Conservation (phyloP, 352 stramenopile species). For the Phytophthora crassamura region DNA sequence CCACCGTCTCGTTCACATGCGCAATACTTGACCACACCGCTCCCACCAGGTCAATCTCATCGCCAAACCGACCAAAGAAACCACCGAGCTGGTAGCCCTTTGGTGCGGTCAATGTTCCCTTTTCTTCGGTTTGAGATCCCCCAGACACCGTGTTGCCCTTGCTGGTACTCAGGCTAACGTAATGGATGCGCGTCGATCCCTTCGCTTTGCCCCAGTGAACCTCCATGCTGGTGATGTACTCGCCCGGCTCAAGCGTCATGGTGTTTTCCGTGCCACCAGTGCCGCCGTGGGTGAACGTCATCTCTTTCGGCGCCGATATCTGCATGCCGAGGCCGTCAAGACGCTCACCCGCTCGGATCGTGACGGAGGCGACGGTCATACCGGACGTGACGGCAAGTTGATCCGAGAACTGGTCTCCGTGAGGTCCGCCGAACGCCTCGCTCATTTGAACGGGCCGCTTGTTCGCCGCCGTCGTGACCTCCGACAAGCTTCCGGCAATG, state of each 20-base stretch:
- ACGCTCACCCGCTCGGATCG: conserved; percentile 34
- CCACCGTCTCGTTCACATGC: conserved; percentile 23
- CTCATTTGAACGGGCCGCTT: conserved; percentile 37
- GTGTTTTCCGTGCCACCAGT: conserved; percentile 23
- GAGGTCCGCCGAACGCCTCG: conserved; percentile 45
- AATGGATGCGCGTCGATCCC: conserved; percentile 20
- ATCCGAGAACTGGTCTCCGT: conserved; percentile 51
- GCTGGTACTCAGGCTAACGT: conserved; percentile 19
- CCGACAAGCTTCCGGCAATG: conserved; percentile 29
- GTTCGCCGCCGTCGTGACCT: conserved; percentile 19
- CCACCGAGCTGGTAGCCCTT: conserved; percentile 31
- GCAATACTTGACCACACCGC: conserved; percentile 36
- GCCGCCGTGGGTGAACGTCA: conserved; percentile 29
- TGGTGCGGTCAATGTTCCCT: conserved; percentile 15
- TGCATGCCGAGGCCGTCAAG: conserved; percentile 20
- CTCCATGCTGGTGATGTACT: conserved; percentile 29
- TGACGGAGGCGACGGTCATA: conserved; percentile 33
- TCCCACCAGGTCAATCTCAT: conserved; percentile 27
- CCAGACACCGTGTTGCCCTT: conserved; percentile 17
- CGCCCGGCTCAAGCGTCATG: conserved; percentile 10
- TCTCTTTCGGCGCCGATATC: conserved; percentile 19
- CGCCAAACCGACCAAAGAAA: conserved; percentile 28
- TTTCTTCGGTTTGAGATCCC: conserved; percentile 24
- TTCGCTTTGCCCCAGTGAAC: conserved; percentile 15
- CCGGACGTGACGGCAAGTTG: conserved; percentile 29